These are phyloP conservation scores for Amanita molliuscula DNA, from an alignment of 768 basidiomycete genomes.

Conservation along the genomic window DNA sequence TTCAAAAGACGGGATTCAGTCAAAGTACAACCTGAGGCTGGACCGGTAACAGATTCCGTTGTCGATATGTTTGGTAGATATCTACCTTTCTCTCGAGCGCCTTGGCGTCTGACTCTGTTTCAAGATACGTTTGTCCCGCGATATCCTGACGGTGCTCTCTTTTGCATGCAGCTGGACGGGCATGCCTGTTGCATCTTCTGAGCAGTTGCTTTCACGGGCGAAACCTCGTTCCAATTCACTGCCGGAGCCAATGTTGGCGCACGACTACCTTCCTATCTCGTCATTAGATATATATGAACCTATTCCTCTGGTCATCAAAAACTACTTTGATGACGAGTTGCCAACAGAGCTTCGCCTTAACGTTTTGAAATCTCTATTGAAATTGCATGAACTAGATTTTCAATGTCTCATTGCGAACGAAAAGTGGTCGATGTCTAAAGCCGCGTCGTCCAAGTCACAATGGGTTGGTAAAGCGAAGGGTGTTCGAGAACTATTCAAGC, in stretches of 20 bases:
- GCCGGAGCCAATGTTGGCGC: conserved; percentile 48
- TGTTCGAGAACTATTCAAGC: conserved; percentile 64
- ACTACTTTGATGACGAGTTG: conserved; percentile 60
- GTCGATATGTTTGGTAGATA: background rate
- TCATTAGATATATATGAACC: conserved; percentile 42
- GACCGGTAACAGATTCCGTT: background rate
- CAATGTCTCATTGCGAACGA: conserved; percentile 28
- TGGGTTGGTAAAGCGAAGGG: conserved; percentile 76
- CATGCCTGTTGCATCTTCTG: conserved; percentile 5
- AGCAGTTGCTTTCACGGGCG: conserved; percentile 21
- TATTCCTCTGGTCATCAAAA: conserved; percentile 34
- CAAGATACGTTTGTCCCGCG: background rate
- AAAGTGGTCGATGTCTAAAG: conserved; percentile 52
- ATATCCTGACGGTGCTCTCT: background rate
- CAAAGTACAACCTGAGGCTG: conserved; percentile 5
- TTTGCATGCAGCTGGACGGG: background rate
- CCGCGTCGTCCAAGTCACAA: conserved; percentile 47
- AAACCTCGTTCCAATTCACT: conserved; percentile 58
- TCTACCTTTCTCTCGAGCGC: background rate
- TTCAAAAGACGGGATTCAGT: conserved; percentile 26
- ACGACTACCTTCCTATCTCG: conserved; percentile 48
- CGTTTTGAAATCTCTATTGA: conserved; percentile 45
- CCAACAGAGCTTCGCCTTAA: conserved; percentile 63
- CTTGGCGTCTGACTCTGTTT: background rate
- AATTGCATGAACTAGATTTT: conserved; percentile 51